Evolutionary conservation across 2,329 filamentous ascomycete genomes (phyloP), one percentile per base, ranked within the genome.

Genomic region (Neonectria coccinea): DNA sequence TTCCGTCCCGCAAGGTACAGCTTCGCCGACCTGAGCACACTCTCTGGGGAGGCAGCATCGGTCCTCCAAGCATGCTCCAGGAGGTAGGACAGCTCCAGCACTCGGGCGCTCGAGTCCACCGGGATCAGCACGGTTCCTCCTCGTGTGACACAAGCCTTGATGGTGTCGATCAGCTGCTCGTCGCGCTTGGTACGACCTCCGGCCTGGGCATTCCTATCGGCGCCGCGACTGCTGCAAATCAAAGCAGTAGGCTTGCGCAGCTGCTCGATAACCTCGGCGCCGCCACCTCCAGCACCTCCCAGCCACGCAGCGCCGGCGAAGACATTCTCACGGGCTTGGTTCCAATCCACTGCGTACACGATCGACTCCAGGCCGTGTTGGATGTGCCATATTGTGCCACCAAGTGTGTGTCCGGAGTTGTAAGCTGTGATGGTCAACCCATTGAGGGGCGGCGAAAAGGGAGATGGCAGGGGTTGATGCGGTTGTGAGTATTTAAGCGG

Each of bases 351-450:
- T 0, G 96, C 95, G 74, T 99, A 98, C 1, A 99, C 94, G 45
- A 99, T 95, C 1, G 94, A 97, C 78, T 99, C 96, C 76, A 97
- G 86, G 0, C 94, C 94, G 81, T 98, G 94, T 74, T 98, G 95
- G 69, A 99, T 94, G 75, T 98, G 95, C 96, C 96, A 99, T 82
- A 99, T 97, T 25, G 96, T 98, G 60, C 96, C 96, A 78, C 96
- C 96, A 0, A 98, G 87, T 0, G 95, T 97, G 77, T 97, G 95
- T 68, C 96, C 96, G 8, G 96, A 94, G 79, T 97, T 97, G 81
- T 98, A 98, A 1, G 96, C 96, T 1, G 96, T 99, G 69, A 99
- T 92, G 2, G 93, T 97, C 18, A 99, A 87, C 5, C 94, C 94
- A 71, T 96, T 94, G 16, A 97, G 84, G 1, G 95, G 92, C 4